Base-by-base conservation (phyloP, 306 rosid species). In the Acacia melanoxylon region DNA sequence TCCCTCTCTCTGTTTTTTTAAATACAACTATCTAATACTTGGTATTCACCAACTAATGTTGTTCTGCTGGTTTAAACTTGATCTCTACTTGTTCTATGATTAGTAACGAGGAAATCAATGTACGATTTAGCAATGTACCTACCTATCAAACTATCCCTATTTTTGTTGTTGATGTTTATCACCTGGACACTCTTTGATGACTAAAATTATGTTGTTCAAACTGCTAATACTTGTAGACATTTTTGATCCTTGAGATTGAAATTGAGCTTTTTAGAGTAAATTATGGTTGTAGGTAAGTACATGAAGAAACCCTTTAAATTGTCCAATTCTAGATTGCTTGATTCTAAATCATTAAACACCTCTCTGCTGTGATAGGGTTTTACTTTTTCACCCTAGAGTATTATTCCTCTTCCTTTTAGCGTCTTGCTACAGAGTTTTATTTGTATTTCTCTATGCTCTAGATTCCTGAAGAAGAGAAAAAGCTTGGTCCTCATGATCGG, bases 401-500 rank as follows among this genome's bases (percentile, higher is more conserved):
- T 82, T 79, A 79, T 63, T 79, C 65, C 65, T 76, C 42, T 44
- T 58, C 41, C 6, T 35, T 56, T 46, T 59, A 17, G 24, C 52
- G 67, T 58, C 41, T 54, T 15, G 20, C 15, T 49, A 41, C 48
- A 16, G 17, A 13, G 24, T 56, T 62, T 69, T n/a, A 71, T 75
- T 52, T 67, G 46, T 29, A 33, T 68, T 73, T 80, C 45, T 20
- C 22, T 58, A 67, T 48, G 68, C 75, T 46, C 67, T 88, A 93
- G 99, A 86, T 95, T 82, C 99, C 94, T 12, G 97, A 86, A 78
- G 98, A 93, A 77, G 99, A 93, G 89, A 92, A 91, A 84, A 85
- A 84, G 85, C 84, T 95, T 77, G 93, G 92, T 65, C 83, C 89
- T 49, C 89, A 89, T 27, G 97, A 91, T 85, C 94, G 97, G 17